Evolutionary conservation across 495 filamentous ascomycete species (phyloP).

Genomic region (Penicillium steckii): DNA sequence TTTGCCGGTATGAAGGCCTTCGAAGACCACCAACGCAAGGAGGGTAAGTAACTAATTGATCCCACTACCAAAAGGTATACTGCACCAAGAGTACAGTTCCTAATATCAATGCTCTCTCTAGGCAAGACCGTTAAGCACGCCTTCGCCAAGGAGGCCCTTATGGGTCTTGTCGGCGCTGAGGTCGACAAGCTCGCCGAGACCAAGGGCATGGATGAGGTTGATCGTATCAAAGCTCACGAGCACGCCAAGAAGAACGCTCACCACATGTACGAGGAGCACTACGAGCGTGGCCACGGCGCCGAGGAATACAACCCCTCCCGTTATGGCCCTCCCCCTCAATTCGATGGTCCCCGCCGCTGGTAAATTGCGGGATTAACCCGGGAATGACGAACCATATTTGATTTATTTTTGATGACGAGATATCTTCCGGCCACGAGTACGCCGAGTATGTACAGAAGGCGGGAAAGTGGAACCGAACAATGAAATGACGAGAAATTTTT

Average conservation of each 20-base stretch:
- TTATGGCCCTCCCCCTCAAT: constrained; percentile 30
- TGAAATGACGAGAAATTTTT: neutral
- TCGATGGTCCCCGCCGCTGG: constrained; percentile 21
- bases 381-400: constrained; percentile 8
- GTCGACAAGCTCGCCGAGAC: constrained; percentile 79
- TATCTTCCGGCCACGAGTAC: constrained; percentile 3
- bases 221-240: constrained; percentile 63
- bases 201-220: constrained; percentile 69
- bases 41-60: constrained; percentile 52
- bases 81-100: too few species aligned
- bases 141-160: constrained; percentile 76
- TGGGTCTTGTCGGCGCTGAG: constrained; percentile 68
- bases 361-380: constrained; percentile 12
- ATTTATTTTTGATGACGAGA: constrained; percentile 9
- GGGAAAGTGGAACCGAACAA: constrained; percentile 3
- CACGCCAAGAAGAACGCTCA: constrained; percentile 66
- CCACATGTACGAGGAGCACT: constrained; percentile 63
- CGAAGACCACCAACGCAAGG: constrained; percentile 70
- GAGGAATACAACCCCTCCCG: constrained; percentile 45
- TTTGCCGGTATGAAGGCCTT: constrained; percentile 80
- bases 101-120: constrained; percentile 23
- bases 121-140: constrained; percentile 69
- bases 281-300: constrained; percentile 40
- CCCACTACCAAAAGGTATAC: neutral
- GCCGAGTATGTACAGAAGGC: constrained; percentile 1